A percentile compares a stretch with the other conserved stretches of the same genome.
phyloP scores from a whole-genome alignment of 2,329 filamentous ascomycete genomes.

The Colletotrichum paranaense region DNA sequence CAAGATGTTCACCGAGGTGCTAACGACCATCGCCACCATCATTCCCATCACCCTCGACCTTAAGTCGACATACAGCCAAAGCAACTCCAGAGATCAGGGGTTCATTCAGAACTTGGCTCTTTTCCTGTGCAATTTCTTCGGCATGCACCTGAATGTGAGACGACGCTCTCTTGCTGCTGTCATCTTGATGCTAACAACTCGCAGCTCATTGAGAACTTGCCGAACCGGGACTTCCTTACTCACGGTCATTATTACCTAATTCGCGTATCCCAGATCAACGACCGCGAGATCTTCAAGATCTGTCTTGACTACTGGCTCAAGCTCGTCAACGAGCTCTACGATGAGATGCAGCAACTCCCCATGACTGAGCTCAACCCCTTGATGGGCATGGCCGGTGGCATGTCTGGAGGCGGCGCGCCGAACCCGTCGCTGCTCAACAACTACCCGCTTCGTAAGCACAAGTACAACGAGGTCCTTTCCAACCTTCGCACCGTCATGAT shows the following conservation, averaged over 20 bases:
- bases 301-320: constrained; percentile 99
- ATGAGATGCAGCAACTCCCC: constrained; percentile 97
- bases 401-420: constrained; percentile 84
- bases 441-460: constrained; percentile 96
- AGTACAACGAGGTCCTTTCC: constrained; percentile 93
- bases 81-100: constrained; percentile 93
- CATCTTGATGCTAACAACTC: constrained; percentile 37
- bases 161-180: constrained; percentile 2
- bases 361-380: constrained; percentile 94
- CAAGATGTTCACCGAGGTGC: constrained; percentile 97
- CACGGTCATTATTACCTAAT: constrained; percentile 99
- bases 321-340: constrained; percentile 95
- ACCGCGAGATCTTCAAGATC: constrained; percentile 99
- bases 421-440: constrained; percentile 87
- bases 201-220: constrained; percentile 92
- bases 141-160: constrained; percentile 84
- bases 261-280: constrained; percentile 97
- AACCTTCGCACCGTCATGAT: constrained; percentile 99
- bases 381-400: constrained; percentile 78
- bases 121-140: constrained; percentile 97
- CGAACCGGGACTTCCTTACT: constrained; percentile 92
- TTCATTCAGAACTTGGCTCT: constrained; percentile 97
- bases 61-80: constrained; percentile 89
- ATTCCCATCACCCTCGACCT: constrained; percentile 92
- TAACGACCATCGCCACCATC: constrained; percentile 92